phyloP scores from a whole-genome alignment of 768 basidiomycete genomes.

The Leucocoprinus leucothites region DNA sequence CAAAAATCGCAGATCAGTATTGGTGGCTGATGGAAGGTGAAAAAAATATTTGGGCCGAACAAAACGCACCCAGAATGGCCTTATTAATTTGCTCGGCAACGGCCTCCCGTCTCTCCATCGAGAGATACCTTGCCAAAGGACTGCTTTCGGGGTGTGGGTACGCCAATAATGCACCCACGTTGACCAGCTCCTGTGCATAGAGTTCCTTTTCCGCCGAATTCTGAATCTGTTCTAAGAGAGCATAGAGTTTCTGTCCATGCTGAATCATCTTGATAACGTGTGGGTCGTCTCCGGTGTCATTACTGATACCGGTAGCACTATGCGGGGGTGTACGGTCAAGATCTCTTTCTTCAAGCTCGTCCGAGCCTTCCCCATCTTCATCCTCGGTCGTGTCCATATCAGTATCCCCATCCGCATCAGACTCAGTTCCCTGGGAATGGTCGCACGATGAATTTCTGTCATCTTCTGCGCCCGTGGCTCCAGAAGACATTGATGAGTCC shows the following conservation, averaged over 20 bases:
- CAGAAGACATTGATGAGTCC: neutral
- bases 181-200: constrained; percentile 68
- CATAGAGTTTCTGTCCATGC: constrained; percentile 63
- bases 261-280: constrained; percentile 9
- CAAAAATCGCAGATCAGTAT: neutral
- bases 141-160: constrained; percentile 80
- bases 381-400: neutral
- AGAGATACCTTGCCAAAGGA: constrained; percentile 71
- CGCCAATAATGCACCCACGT: constrained; percentile 78
- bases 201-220: constrained; percentile 51
- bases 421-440: neutral
- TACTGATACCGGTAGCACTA: neutral
- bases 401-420: constrained; percentile 3
- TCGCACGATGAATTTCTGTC: too few relatives aligned
- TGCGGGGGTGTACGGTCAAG: neutral
- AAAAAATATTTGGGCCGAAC: neutral
- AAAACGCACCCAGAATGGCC: constrained; percentile 74
- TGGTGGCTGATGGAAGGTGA: neutral
- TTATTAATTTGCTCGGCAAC: constrained; percentile 87
- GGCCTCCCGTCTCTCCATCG: constrained; percentile 71
- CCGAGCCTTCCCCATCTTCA: neutral
- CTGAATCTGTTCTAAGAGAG: constrained; percentile 52
- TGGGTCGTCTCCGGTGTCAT: constrained; percentile 1
- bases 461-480: neutral
- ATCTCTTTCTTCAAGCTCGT: neutral